Evolutionary conservation across 176 grass and related monocot species (phyloP).

Genomic region (Musa troglodytarum): DNA sequence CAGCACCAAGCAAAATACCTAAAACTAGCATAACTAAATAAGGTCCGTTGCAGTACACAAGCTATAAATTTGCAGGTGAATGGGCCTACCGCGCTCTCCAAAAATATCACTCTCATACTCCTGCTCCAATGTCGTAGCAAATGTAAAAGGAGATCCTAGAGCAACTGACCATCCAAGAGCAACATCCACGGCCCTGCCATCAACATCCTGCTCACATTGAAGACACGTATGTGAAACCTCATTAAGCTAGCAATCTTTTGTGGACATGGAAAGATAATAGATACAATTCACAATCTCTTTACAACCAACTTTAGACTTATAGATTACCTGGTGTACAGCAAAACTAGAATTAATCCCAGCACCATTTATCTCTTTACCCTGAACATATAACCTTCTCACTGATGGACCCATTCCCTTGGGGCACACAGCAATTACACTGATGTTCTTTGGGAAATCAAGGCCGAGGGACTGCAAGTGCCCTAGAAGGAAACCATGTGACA

Average conservation of each 20-base stretch:
- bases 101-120: constrained; percentile 78
- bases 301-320: neutral
- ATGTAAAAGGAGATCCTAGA: constrained; percentile 80
- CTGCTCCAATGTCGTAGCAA: constrained; percentile 60
- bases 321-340: constrained; percentile 63
- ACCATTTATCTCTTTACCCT: constrained; percentile 84
- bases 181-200: constrained; percentile 74
- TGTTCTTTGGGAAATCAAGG: constrained; percentile 63
- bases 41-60: neutral
- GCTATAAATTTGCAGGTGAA: neutral
- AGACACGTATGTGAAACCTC: neutral
- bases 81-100: constrained; percentile 40
- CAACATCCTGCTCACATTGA: constrained; percentile 45
- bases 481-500: constrained; percentile 70
- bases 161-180: constrained; percentile 83
- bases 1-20: constrained; percentile 68
- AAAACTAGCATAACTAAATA: constrained; percentile 9
- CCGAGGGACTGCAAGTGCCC: constrained; percentile 65
- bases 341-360: constrained; percentile 83
- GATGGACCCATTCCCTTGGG: constrained; percentile 84
- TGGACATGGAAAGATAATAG: neutral
- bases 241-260: neutral
- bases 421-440: constrained; percentile 75
- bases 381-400: constrained; percentile 64
- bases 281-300: neutral